phyloP scores from a whole-genome alignment of 1,284 basidiomycete genomes.

The Cutaneotrichosporon dermatis region DNA sequence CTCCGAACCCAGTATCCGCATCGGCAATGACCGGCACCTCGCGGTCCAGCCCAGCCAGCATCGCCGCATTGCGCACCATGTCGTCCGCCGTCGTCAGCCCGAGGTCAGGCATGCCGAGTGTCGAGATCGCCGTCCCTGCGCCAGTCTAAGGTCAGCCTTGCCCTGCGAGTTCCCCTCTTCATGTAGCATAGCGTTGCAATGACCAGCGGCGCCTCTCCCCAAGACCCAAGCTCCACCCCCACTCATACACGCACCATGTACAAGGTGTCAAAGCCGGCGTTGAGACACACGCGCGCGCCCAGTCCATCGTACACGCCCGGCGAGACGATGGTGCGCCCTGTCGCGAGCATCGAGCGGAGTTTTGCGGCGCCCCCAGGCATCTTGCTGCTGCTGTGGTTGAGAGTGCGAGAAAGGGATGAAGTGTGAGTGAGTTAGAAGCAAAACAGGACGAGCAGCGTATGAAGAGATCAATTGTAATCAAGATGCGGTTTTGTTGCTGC shows the following conservation, averaged over 20 bases:
- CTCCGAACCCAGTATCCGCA: constrained; percentile 77
- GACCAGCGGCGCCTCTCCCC: no score
- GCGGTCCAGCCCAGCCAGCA: constrained; percentile 59
- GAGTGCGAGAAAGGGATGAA: not conserved
- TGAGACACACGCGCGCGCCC: constrained; percentile 68
- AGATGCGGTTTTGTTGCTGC: no score
- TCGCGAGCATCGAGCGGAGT: constrained; percentile 5
- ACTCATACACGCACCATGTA: constrained; percentile 46
- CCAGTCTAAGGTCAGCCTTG: constrained; percentile 52
- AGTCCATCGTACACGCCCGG: constrained; percentile 78
- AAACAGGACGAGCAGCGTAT: no score
- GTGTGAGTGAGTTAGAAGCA: no score
- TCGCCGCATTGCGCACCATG: constrained; percentile 60
- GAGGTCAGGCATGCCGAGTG: constrained; percentile 70
- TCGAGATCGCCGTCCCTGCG: constrained; percentile 69
- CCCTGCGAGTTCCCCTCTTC: no score
- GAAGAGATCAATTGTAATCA: no score
- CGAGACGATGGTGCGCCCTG: constrained; percentile 29
- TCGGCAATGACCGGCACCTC: constrained; percentile 61
- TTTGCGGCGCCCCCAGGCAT: constrained; percentile 3
- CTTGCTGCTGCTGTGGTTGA: not conserved
- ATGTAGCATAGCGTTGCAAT: no score
- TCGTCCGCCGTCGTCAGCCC: constrained; percentile 76
- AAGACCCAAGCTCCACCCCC: no score
- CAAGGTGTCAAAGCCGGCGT: constrained; percentile 65